Evolutionary conservation across 352 stramenopile species (phyloP).

Genomic region (Discostella stelligera): DNA sequence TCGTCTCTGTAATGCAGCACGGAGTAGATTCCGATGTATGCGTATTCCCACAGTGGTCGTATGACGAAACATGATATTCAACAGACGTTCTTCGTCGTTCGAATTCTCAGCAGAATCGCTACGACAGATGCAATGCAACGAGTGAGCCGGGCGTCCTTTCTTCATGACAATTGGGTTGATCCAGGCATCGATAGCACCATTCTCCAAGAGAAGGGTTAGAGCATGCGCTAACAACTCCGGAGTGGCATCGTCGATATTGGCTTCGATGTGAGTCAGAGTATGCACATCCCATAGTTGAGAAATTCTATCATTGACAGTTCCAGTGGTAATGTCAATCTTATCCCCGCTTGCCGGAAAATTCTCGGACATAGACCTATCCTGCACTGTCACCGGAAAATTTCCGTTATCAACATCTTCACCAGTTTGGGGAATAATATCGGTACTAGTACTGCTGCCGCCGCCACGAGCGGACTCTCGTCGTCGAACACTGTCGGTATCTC

Average conservation of each 20-base stretch:
- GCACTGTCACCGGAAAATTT: neutral
- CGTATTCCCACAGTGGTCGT: constrained; percentile 79
- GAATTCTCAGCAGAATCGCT: neutral
- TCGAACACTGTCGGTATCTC: constrained; percentile 22
- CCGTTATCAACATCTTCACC: neutral
- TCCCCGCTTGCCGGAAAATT: no score
- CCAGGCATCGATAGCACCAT: constrained; percentile 78
- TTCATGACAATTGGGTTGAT: constrained; percentile 81
- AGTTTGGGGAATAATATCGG: neutral
- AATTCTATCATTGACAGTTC: neutral
- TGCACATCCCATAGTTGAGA: constrained; percentile 50
- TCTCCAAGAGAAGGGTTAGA: constrained; percentile 64
- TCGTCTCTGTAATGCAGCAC: constrained; percentile 58
- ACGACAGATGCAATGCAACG: constrained; percentile 71
- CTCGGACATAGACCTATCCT: no score
- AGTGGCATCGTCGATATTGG: constrained; percentile 80
- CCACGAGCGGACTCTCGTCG: neutral
- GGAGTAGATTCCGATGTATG: constrained; percentile 58
- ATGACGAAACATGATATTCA: constrained; percentile 74
- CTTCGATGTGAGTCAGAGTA: constrained; percentile 62
- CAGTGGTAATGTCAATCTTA: neutral
- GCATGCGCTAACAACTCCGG: constrained; percentile 68
- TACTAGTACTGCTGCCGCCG: neutral
- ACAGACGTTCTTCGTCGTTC: constrained; percentile 31
- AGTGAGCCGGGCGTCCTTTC: constrained; percentile 72